A percentile compares a stretch with the other conserved stretches of the same genome.
These are phyloP conservation scores for Heliamphora exappendiculata DNA, from an alignment of 148 eudicot species.

Conservation along the genomic window DNA sequence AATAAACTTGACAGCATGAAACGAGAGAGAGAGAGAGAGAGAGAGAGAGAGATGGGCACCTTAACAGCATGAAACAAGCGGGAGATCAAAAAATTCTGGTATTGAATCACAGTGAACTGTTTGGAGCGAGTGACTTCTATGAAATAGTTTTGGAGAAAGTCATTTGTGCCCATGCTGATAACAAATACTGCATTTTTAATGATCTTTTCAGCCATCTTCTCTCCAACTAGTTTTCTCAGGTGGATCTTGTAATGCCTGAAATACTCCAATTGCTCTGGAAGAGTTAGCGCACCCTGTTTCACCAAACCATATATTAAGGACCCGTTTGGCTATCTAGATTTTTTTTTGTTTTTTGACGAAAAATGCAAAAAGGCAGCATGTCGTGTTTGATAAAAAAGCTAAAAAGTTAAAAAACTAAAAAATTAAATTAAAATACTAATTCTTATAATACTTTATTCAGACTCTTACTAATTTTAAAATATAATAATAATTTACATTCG, in stretches of 20 bases:
- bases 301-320: too few relatives aligned
- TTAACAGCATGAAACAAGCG: slow-evolving; percentile 20
- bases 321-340: too few relatives aligned
- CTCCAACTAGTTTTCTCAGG: slow-evolving; percentile 23
- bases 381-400: too few relatives aligned
- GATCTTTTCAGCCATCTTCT: slow-evolving; percentile 11
- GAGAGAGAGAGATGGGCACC: slow-evolving; percentile 18
- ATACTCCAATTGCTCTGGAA: slow-evolving; percentile 33
- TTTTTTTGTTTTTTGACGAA: too few relatives aligned
- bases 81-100: slow-evolving; percentile 31
- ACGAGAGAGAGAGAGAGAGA: slow-evolving; percentile 3
- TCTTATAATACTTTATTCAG: too few relatives aligned
- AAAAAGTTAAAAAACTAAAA: too few relatives aligned
- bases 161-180: slow-evolving; percentile 43
- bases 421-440: too few relatives aligned
- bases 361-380: too few relatives aligned
- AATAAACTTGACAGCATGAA: too few relatives aligned
- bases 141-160: slow-evolving; percentile 41
- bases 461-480: too few relatives aligned
- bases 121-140: slow-evolving; percentile 22
- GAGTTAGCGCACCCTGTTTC: slow-evolving; percentile 23
- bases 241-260: slow-evolving; percentile 31
- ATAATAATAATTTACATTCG: too few relatives aligned
- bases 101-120: slow-evolving; percentile 32
- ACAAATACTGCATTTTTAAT: slow-evolving; percentile 21